phyloP scores from a whole-genome alignment of 495 filamentous ascomycete species.

The Jackrogersella multiformis region DNA sequence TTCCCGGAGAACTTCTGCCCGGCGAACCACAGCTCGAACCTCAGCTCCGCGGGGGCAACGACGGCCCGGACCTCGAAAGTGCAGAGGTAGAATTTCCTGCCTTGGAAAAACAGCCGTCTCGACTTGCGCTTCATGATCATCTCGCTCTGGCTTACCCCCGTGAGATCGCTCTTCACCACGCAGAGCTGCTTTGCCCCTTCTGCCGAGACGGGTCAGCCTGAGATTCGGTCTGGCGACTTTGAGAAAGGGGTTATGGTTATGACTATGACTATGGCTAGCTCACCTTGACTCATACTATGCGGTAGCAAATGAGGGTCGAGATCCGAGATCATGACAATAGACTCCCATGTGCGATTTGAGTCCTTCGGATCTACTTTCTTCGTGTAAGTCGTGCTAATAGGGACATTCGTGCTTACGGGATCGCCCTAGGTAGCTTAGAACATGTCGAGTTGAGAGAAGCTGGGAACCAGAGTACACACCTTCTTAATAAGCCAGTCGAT shows the following conservation, averaged over 20 bases:
- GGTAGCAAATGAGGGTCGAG: conserved; percentile 54
- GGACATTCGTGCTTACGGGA: conserved; percentile 47
- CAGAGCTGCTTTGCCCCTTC: conserved; percentile 57
- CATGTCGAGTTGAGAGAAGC: background rate
- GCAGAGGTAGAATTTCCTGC: conserved; percentile 58
- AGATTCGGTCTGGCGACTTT: conserved; percentile 23
- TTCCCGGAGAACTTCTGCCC: conserved; percentile 56
- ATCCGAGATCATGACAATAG: conserved; percentile 60
- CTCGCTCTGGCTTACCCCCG: conserved; percentile 46
- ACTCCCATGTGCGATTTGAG: conserved; percentile 53
- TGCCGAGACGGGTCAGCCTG: conserved; percentile 17
- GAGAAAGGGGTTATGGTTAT: conserved; percentile 16
- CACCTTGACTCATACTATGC: conserved; percentile 50
- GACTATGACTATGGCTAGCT: too few relatives aligned
- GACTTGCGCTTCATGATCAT: conserved; percentile 48
- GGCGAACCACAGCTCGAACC: conserved; percentile 64
- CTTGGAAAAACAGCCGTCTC: conserved; percentile 48
- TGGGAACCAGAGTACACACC: conserved; percentile 36
- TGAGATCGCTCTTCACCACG: conserved; percentile 47
- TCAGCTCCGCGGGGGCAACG: conserved; percentile 63
- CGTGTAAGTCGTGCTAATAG: conserved; percentile 55
- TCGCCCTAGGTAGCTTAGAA: conserved; percentile 47
- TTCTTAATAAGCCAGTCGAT: conserved; percentile 67
- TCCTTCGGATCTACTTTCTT: conserved; percentile 56
- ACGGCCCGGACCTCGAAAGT: conserved; percentile 62